phyloP scores from a whole-genome alignment of 306 rosid genomes.

The Carpinus viminea region DNA sequence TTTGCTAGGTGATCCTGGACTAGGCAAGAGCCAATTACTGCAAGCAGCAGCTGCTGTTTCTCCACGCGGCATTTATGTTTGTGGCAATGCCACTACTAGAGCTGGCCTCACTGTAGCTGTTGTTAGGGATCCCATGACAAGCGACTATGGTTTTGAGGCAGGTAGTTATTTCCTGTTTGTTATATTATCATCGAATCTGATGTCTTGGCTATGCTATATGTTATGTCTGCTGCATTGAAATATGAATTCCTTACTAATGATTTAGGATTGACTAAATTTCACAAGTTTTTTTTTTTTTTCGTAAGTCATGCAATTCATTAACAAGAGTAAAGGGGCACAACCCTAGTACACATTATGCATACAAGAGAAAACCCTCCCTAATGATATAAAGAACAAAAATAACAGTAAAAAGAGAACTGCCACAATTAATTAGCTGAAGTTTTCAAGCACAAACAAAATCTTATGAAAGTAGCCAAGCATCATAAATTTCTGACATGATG shows the following conservation, averaged over 20 bases:
- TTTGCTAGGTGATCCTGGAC: conserved; percentile 86
- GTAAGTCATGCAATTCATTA: no score
- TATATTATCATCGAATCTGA: conserved; percentile 18
- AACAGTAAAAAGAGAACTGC: not conserved
- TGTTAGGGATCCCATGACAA: conserved; percentile 85
- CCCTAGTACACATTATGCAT: no score
- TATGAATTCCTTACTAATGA: conserved; percentile 16
- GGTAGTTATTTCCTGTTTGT: conserved; percentile 46
- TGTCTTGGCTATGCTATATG: conserved; percentile 21
- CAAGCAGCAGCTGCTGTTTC: conserved; percentile 96
- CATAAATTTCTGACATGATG: conserved; percentile 24
- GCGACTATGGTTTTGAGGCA: conserved; percentile 92
- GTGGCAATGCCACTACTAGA: conserved; percentile 93
- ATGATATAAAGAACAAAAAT: no score
- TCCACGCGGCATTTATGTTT: conserved; percentile 91
- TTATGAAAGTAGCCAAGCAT: conserved; percentile 26
- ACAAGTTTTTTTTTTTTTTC: not conserved
- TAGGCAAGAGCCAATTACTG: conserved; percentile 90
- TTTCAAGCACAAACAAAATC: conserved; percentile 14
- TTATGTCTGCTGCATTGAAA: conserved; percentile 7
- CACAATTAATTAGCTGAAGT: not conserved
- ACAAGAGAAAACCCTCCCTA: no score
- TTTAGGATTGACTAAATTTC: conserved; percentile 9
- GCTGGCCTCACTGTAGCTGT: conserved; percentile 96
- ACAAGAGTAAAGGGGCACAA: no score